These are phyloP conservation scores for Pseudozyma tsukubaensis DNA, from an alignment of 1,284 basidiomycete genomes.

Conservation along the genomic window DNA sequence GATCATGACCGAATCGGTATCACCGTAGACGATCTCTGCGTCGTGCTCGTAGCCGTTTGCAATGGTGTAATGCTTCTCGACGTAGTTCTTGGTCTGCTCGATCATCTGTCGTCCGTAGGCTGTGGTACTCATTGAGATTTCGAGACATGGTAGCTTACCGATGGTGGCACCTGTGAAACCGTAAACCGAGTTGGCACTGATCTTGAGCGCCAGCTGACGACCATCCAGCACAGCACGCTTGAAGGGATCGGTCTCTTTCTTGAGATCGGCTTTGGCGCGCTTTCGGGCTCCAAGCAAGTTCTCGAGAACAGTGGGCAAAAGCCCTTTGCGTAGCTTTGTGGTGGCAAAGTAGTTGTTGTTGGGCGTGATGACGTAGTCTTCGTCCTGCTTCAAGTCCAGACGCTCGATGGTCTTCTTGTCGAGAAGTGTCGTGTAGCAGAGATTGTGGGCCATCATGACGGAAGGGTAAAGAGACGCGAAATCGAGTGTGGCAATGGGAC, in stretches of 20 bases:
- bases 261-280: conserved; percentile 67
- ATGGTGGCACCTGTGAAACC: conserved; percentile 68
- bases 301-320: conserved; percentile 66
- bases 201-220: conserved; percentile 67
- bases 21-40: conserved; percentile 67
- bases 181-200: conserved; percentile 69
- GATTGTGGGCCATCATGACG: conserved; percentile 69
- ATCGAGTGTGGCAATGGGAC: conserved; percentile 67
- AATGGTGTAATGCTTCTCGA: conserved; percentile 66
- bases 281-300: conserved; percentile 65
- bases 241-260: conserved; percentile 68
- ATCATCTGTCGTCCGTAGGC: conserved; percentile 69
- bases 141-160: conserved; percentile 67
- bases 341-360: conserved; percentile 69
- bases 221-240: conserved; percentile 67
- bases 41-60: conserved; percentile 68
- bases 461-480: conserved; percentile 68
- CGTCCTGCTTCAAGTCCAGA: conserved; percentile 58
- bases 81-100: conserved; percentile 64
- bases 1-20: conserved; percentile 69
- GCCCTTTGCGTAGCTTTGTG: conserved; percentile 60
- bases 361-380: conserved; percentile 66
- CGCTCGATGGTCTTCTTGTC: conserved; percentile 66
- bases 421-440: conserved; percentile 68
- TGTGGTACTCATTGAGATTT: conserved; percentile 68